Evolutionary conservation across 2,329 filamentous ascomycete species (phyloP).

Genomic region (Aureobasidium vineae): DNA sequence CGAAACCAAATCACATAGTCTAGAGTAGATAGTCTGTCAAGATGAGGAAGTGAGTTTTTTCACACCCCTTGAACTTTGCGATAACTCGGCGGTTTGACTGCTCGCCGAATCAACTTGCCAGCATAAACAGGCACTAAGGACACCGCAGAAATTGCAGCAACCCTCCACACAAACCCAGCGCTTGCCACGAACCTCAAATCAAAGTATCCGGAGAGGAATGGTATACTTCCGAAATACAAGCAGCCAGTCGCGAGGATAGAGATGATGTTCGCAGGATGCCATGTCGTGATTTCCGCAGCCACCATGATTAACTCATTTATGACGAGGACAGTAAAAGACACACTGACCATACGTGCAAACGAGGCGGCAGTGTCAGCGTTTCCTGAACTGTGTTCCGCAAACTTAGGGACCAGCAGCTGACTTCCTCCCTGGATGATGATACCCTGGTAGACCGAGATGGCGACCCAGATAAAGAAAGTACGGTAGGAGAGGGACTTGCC

Average conservation of each 20-base stretch:
- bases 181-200: conserved; percentile 77
- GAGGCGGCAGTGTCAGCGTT: conserved; percentile 30
- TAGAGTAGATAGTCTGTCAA: background rate
- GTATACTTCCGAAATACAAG: conserved; percentile 77
- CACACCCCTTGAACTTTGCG: conserved; percentile 66
- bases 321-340: conserved; percentile 88
- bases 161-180: conserved; percentile 83
- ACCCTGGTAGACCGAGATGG: conserved; percentile 93
- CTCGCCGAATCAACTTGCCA: conserved; percentile 78
- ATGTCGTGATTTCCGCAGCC: conserved; percentile 91
- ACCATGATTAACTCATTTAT: conserved; percentile 98
- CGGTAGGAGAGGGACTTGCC: conserved; percentile 85
- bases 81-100: conserved; percentile 89
- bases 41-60: background rate
- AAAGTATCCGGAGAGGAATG: conserved; percentile 87
- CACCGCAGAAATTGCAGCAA: conserved; percentile 73
- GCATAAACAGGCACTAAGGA: conserved; percentile 83
- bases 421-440: conserved; percentile 92
- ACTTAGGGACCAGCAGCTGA: conserved; percentile 79
- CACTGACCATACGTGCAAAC: conserved; percentile 69
- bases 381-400: conserved; percentile 38
- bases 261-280: conserved; percentile 90
- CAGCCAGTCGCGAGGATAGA: conserved; percentile 78
- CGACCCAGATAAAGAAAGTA: conserved; percentile 96
- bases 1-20: background rate